These are phyloP conservation scores for Geotrichum siamense DNA, from an alignment of 1,139 yeast species.

Conservation along the genomic window DNA sequence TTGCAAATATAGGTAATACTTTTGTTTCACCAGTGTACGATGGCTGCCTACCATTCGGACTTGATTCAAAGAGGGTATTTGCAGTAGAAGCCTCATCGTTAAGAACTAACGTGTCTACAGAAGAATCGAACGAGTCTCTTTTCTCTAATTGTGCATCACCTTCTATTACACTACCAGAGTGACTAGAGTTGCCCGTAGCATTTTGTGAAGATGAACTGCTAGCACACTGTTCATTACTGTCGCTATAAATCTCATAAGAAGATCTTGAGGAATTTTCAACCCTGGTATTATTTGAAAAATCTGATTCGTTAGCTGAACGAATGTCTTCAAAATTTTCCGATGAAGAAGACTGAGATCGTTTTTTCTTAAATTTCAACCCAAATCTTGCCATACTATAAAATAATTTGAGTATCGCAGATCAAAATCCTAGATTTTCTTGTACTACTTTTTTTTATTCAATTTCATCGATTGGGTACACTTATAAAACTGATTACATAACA, in stretches of 20 bases:
- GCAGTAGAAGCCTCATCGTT: slow-evolving; percentile 14
- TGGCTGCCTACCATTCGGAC: background rate
- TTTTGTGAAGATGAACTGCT: background rate
- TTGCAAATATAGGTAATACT: slow-evolving; percentile 15
- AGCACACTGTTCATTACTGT: no score
- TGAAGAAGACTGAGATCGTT: background rate
- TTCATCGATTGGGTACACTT: no score
- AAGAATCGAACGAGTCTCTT: slow-evolving; percentile 13
- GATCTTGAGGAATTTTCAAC: background rate
- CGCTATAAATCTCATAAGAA: background rate
- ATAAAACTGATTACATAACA: no score
- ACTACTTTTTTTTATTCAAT: no score
- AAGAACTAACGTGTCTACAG: slow-evolving; percentile 10
- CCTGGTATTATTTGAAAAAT: background rate
- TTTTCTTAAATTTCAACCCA: slow-evolving; percentile 3
- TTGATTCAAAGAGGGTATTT: slow-evolving; percentile 11
- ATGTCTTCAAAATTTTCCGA: background rate
- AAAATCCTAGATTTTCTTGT: no score
- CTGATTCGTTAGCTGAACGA: background rate
- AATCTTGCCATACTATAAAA: slow-evolving; percentile 7
- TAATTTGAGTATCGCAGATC: no score
- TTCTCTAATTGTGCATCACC: background rate
- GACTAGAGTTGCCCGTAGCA: background rate
- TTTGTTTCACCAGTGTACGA: background rate
- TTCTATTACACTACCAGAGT: background rate